Evolutionary conservation across 2,329 filamentous ascomycete genomes (phyloP), one percentile per base, ranked within the genome.

Genomic region (Fulvia fulva): DNA sequence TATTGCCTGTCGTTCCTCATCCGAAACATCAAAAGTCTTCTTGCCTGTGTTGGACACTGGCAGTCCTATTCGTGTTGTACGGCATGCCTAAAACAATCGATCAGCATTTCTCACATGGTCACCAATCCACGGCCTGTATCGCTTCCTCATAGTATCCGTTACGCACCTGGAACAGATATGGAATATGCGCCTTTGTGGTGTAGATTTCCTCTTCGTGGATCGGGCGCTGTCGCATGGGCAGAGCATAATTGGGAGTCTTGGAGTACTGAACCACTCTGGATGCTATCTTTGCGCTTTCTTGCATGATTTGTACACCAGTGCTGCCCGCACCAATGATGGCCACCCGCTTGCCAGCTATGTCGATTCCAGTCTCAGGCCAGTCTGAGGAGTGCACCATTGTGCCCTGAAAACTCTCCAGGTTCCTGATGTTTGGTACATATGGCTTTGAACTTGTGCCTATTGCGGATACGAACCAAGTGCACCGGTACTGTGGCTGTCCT

Each of bases 181-280:
- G 43, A 1, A 58, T 51, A 23, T 60, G 60, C 1, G 51, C 34
- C 47, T 57, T 52, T n/a, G 46, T 49, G 23, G 43, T n/a, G 22
- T 56, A 56, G 26, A 63, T 63, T 34, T 84, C 80, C 52, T 80
- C 76, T 3, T 68, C 71, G 0, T 77, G 78, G 30, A 86, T 73
- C 1, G 72, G 43, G 4, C 76, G 73, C 56, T 80, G 78, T 4
- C 78, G 76, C 83, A 88, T 86, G 0, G 85, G 85, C 1, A 88
- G 66, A 0, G 83, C 83, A 5, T 86, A 74, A 58, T 88, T 88
- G 0, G 86, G 86, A 0, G 85, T 88, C 12, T 86, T 78, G 65
- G 88, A 84, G 70, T 87, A 87, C 23, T 88, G 82, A 0, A 75
- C 78, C 1, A 88, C 70, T 1, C 68, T 73, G 1, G 51, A 53